These are phyloP conservation scores for Epichloe amarillans DNA, from an alignment of 2,329 filamentous ascomycete genomes.

Conservation along the genomic window DNA sequence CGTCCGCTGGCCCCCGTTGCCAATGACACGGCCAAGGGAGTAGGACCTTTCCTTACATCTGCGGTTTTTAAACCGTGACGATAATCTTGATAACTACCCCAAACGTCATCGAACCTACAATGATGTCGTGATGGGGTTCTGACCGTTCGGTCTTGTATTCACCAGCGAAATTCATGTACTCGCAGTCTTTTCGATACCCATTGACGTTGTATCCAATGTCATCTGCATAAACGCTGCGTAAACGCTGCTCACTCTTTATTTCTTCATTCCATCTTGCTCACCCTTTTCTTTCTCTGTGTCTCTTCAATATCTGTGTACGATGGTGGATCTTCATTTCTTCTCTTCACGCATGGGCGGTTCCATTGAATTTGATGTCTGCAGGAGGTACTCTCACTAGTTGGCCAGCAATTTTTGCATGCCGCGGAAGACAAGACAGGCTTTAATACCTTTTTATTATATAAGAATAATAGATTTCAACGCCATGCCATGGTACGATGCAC, in stretches of 20 bases:
- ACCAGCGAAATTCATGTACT: neutral
- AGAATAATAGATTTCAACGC: too few relatives aligned
- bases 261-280: neutral
- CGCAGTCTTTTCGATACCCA: neutral
- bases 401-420: too few relatives aligned
- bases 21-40: slow-evolving; percentile 6
- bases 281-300: neutral
- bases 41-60: slow-evolving; percentile 32
- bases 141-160: too few relatives aligned
- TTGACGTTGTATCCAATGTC: neutral
- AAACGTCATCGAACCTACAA: too few relatives aligned
- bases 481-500: too few relatives aligned
- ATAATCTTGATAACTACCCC: neutral
- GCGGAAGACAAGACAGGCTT: too few relatives aligned
- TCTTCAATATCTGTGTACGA: neutral
- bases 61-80: slow-evolving; percentile 34
- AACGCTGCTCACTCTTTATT: neutral
- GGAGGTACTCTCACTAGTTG: too few relatives aligned
- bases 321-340: neutral
- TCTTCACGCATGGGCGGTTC: too few relatives aligned
- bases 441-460: too few relatives aligned
- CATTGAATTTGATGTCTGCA: too few relatives aligned
- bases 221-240: neutral
- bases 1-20: neutral
- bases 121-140: neutral